Base-by-base conservation (phyloP, 208 protist species). In the Wallacemonas collosoma region DNA sequence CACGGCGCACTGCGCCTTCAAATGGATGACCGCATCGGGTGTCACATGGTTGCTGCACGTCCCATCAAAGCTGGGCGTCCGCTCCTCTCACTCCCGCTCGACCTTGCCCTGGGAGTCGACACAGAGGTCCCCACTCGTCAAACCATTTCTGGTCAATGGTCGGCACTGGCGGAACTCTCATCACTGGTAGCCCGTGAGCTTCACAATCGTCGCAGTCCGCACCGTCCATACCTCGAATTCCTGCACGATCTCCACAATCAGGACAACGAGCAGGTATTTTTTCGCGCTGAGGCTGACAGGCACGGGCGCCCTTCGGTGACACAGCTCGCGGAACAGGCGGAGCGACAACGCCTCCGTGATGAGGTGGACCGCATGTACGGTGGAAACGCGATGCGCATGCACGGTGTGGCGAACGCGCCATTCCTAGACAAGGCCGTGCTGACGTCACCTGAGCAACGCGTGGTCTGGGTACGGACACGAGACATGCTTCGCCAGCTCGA, bases 191-290 rank as follows among this genome's bases (percentile, higher is more conserved):
- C 75, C 17, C 91, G 89, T 14, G 78, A 92, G 40, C 85, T 96
- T 48, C 83, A 94, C 78, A 85, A 93, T 74, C 81, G 71, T 0
- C 64, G 66, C 50, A 88, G 91, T 44, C 71, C 73, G 40, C 77
- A 90, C 67, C 79, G 82, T 6, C 50, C 51, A 39, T 96, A 96
- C 70, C 73, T 92, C 17, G 89, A 96, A 75, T 93, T 96, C 69
- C 75, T 96, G 53, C 81, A 94, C 76, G 91, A 96, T 67, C 66
- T 94, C 1, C 84, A 94, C 85, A 94, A 96, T 68, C 57, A 71
- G 6, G 86, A 88, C 47, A 55, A 84, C 15, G 87, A 88, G n/a
- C 70, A 70, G 43, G 67, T 62, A 4, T 43, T 70, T 4, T 50
- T 50, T 50, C 12, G 8, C 45, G 12, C 45, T 6, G 45, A 12